Evolutionary conservation across 1,284 basidiomycete genomes (phyloP).

Genomic region (Pseudozyma sp.): DNA sequence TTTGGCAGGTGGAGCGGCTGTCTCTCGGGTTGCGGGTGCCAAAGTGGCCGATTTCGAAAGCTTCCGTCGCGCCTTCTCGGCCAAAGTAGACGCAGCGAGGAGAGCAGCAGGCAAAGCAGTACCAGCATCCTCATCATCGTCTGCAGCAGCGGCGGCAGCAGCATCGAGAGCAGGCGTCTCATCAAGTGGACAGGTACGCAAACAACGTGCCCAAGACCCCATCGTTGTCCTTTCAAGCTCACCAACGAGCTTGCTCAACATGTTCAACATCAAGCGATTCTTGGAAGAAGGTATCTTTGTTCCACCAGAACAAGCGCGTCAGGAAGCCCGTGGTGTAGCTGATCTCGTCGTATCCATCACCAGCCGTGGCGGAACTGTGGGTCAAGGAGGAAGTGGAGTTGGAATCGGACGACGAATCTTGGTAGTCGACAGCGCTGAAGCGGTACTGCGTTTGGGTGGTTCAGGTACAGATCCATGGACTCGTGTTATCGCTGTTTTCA

Average conservation of each 20-base stretch:
- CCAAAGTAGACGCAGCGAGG: conserved; percentile 58
- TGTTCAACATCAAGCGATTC: conserved; percentile 96
- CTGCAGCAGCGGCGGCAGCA: conserved; percentile 2
- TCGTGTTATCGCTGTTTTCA: conserved; percentile 94
- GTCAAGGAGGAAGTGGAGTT: conserved; percentile 20
- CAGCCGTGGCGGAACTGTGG: conserved; percentile 38
- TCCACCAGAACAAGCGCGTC: conserved; percentile 57
- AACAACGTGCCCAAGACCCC: conserved; percentile 73
- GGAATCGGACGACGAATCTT: conserved; percentile 74
- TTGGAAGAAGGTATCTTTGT: conserved; percentile 86
- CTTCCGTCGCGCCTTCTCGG: conserved; percentile 44
- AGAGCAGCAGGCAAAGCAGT: conserved; percentile 43
- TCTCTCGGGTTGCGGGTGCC: conserved; percentile 17
- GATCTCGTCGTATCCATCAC: conserved; percentile 61
- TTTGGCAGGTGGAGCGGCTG: conserved; percentile 26
- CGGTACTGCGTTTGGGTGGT: conserved; percentile 85
- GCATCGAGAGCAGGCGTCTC: conserved; percentile 21
- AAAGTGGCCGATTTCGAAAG: conserved; percentile 46
- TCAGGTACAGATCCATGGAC: conserved; percentile 72
- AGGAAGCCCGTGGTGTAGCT: conserved; percentile 57
- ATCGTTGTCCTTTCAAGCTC: conserved; percentile 97
- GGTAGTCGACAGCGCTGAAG: conserved; percentile 92
- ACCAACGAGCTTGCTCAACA: conserved; percentile 92
- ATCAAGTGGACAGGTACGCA: conserved; percentile 42
- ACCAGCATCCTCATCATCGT: conserved; percentile 6